These are phyloP conservation scores for Bacterosira constricta DNA, from an alignment of 108 stramenopile genomes.

Conservation along the genomic window DNA sequence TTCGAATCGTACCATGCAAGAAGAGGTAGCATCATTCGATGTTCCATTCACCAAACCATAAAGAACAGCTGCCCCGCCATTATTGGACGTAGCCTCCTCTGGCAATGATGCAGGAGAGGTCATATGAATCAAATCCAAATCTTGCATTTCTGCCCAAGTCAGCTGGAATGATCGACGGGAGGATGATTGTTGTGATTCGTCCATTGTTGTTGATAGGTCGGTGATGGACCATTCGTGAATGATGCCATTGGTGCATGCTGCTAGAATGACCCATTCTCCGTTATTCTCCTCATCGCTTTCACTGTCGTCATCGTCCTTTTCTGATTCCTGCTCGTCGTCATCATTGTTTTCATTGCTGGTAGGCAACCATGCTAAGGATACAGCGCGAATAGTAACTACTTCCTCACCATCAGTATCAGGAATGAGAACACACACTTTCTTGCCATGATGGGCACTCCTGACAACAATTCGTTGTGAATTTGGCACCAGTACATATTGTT, in stretches of 20 bases:
- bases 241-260: constrained; percentile 29
- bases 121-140: constrained; percentile 9
- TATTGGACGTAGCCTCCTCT: background rate
- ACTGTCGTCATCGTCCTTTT: background rate
- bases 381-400: constrained; percentile 13
- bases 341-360: constrained; percentile 5
- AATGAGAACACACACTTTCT: constrained; percentile 23
- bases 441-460: constrained; percentile 33
- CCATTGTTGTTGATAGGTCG: no score
- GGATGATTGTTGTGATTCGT: no score
- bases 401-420: background rate
- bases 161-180: constrained; percentile 11
- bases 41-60: constrained; percentile 2
- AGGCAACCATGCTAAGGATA: constrained; percentile 34
- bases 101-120: background rate
- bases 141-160: background rate
- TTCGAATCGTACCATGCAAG: constrained; percentile 3
- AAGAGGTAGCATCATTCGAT: background rate
- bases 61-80: background rate
- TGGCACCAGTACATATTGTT: constrained; percentile 35
- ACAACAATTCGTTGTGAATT: constrained; percentile 31
- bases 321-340: no score
- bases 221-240: constrained; percentile 40
- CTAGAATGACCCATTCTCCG: constrained; percentile 44
- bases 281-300: background rate